Evolutionary conservation across 805 yeast genomes (phyloP).

Genomic region (Saccharomyces eubayanus): DNA sequence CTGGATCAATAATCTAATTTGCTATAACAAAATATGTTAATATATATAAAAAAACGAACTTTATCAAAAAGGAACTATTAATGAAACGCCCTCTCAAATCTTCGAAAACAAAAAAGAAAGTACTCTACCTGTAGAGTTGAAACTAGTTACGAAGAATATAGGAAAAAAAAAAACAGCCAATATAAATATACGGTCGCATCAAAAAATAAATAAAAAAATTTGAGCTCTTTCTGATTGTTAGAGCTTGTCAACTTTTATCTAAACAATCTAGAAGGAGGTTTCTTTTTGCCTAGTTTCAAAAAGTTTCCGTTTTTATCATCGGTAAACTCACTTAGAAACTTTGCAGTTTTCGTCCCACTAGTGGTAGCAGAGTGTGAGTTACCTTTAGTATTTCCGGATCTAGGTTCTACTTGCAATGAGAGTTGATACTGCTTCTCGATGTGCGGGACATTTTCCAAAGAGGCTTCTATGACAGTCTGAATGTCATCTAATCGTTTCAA

Average conservation of each 20-base stretch:
- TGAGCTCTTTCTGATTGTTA: too few relatives aligned
- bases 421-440: constrained; percentile 72
- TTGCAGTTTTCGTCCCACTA: neutral
- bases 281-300: constrained; percentile 2
- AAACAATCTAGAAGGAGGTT: neutral
- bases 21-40: neutral
- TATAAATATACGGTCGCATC: neutral
- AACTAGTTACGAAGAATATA: neutral
- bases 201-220: neutral
- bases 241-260: neutral
- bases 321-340: neutral
- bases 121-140: neutral
- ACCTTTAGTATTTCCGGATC: constrained; percentile 2
- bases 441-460: constrained; percentile 40
- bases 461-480: constrained; percentile 34
- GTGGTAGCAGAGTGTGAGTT: neutral
- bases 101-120: neutral
- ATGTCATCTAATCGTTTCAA: constrained; percentile 58
- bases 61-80: neutral
- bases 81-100: neutral
- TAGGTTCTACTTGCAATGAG: constrained; percentile 67
- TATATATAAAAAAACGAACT: neutral
- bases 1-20: neutral
- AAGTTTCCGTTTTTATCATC: neutral
- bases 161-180: neutral